A percentile compares a stretch with the other conserved stretches of the same genome.
These are phyloP conservation scores for Pinus albicaulis DNA, from an alignment of 75 land plant genomes.

Conservation along the genomic window DNA sequence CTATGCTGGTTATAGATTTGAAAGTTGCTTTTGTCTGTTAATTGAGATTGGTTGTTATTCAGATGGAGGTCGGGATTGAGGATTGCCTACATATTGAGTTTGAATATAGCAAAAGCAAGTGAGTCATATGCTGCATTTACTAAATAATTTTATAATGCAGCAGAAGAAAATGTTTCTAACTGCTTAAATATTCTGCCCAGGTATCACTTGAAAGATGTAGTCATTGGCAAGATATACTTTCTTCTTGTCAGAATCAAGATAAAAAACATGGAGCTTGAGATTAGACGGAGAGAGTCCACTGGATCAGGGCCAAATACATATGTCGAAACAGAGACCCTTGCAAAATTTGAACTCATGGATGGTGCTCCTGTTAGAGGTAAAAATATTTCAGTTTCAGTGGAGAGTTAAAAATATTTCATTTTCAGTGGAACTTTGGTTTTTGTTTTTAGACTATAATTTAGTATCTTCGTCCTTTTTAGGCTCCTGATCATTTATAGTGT, in stretches of 20 bases:
- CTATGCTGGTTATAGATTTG: background rate
- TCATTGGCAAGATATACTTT: conserved; percentile 98
- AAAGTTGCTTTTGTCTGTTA: background rate
- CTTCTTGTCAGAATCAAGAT: conserved; percentile 96
- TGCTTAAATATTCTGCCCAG: conserved; percentile 29
- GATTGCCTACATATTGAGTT: conserved; percentile 99
- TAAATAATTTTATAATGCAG: background rate
- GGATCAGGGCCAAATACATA: conserved; percentile 96
- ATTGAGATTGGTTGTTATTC: conserved; percentile 13
- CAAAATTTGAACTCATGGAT: conserved; percentile 98
- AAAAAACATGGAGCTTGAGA: conserved; percentile 99
- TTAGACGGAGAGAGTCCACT: conserved; percentile 95
- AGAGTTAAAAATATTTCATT: too few species aligned
- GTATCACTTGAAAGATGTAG: conserved; percentile 96
- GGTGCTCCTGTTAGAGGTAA: conserved; percentile 99
- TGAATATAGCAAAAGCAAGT: conserved; percentile 99
- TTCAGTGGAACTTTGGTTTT: too few species aligned
- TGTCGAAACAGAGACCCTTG: conserved; percentile 97
- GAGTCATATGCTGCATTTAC: conserved; percentile 16
- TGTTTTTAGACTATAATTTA: background rate
- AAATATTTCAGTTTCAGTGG: too few species aligned
- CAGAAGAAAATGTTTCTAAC: conserved; percentile 2
- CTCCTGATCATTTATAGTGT: background rate
- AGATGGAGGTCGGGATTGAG: conserved; percentile 99
- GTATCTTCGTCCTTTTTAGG: background rate